Evolutionary conservation across 805 yeast species (phyloP), one percentile per base, ranked within the genome.

Genomic region (Ogataea saltuana): DNA sequence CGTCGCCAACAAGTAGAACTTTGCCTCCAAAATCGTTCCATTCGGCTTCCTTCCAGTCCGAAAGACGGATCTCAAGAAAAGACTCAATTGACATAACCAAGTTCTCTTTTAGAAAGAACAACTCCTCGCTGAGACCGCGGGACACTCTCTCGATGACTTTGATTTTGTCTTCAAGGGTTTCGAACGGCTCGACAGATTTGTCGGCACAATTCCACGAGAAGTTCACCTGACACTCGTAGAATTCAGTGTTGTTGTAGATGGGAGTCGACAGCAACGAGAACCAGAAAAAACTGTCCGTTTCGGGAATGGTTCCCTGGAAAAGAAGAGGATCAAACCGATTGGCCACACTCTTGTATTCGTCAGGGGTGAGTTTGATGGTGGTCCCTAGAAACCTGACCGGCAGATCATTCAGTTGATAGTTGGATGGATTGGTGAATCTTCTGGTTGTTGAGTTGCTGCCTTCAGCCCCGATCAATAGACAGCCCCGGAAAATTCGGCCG

Each of bases 1-100:
- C 59, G 44, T 67, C 70, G 2, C 71, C 70, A 37, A 66, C 51
- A 25, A 67, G 49, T 12, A 59, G 50, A 17, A 63, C 53, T 16
- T 56, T 56, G 6, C 61, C 65, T 4, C 16, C 33, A 29, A 28
- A 25, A 26, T 52, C 54, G 26, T 50, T 31, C 48, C 53, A 52
- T 11, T 42, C 50, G 11, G 49, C 49, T 7, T 31, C n/a, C 6
- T 31, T 20, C 56, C 56, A 52, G 31, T 50, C 56, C 2, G 49
- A 27, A 10, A 52, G 32, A 13, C 42, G 30, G 26, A 52, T 48
- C 18, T 48, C 48, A 32, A 52, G 13, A 16, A 50, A 42, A 3
- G 26, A 19, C 7, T 41, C 45, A 13, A 19, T n/a, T 2, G 41
- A 13, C 5, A 21, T 11, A 9, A 50, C 11, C 40, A 45, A 32